Conservation (phyloP, 2,329 filamentous ascomycete species). For the Escovopsis sp. region DNA sequence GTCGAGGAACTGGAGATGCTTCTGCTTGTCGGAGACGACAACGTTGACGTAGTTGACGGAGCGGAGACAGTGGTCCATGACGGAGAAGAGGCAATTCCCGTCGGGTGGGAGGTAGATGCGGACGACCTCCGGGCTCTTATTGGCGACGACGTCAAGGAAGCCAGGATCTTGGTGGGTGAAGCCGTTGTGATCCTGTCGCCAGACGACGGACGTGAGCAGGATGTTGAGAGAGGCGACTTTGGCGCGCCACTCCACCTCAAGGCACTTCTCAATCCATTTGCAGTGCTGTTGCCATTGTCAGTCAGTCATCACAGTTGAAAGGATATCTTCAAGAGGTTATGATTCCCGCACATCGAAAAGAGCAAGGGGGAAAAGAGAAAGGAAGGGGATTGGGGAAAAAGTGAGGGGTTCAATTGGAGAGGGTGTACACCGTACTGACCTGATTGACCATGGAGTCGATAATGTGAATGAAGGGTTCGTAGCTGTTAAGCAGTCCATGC, state of each 20-base stretch:
- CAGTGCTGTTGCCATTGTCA: slow-evolving; percentile 43
- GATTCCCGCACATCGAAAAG: too few relatives aligned
- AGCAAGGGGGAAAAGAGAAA: too few relatives aligned
- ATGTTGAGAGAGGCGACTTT: slow-evolving; percentile 66
- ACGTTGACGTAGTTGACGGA: slow-evolving; percentile 70
- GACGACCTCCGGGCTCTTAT: slow-evolving; percentile 67
- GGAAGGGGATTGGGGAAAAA: too few relatives aligned
- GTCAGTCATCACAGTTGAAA: slow-evolving; percentile 6
- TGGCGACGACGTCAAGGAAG: slow-evolving; percentile 64
- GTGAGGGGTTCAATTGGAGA: too few relatives aligned
- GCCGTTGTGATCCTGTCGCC: slow-evolving; percentile 72
- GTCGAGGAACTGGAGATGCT: slow-evolving; percentile 59
- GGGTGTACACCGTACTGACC: slow-evolving; percentile 15
- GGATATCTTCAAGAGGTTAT: too few relatives aligned
- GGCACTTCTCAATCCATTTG: slow-evolving; percentile 71
- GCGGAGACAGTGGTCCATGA: slow-evolving; percentile 60
- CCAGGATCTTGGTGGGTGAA: slow-evolving; percentile 72
- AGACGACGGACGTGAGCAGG: slow-evolving; percentile 61
- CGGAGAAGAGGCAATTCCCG: slow-evolving; percentile 49
- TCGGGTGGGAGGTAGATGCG: slow-evolving; percentile 71
- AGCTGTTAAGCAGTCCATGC: slow-evolving; percentile 64
- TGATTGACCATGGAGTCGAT: slow-evolving; percentile 80
- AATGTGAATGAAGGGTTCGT: slow-evolving; percentile 71
- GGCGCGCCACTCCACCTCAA: slow-evolving; percentile 64
- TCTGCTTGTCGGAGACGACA: slow-evolving; percentile 65